Evolutionary conservation across 805 yeast genomes (phyloP).

Genomic region (Ogataea ganodermae): DNA sequence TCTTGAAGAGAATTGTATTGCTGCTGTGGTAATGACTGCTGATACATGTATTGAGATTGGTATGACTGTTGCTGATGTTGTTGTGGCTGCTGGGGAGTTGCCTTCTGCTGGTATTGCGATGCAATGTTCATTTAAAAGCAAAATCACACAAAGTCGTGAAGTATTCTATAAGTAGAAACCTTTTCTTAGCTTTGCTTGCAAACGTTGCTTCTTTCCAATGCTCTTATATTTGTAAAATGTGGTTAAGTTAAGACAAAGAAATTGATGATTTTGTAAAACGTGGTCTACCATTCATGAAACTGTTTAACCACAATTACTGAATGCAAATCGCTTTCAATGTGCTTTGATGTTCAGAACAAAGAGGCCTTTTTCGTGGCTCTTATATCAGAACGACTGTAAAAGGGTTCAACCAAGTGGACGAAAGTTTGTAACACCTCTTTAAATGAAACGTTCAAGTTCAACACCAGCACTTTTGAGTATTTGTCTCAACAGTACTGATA

Average conservation of each 20-base stretch:
- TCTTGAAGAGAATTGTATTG: constrained; percentile 25
- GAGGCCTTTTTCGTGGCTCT: background rate
- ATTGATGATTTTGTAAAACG: background rate
- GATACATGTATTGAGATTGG: constrained; percentile 18
- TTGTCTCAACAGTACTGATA: background rate
- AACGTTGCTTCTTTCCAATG: background rate
- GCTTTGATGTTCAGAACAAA: background rate
- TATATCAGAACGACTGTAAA: too few species aligned
- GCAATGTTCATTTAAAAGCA: constrained; percentile 17
- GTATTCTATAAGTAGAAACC: background rate
- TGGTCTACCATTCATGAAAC: background rate
- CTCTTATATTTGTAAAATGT: background rate
- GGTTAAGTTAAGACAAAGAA: background rate
- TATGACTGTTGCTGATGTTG: constrained; percentile 22
- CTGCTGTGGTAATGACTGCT: constrained; percentile 18
- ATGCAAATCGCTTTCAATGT: background rate
- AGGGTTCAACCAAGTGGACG: background rate
- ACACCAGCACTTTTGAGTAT: background rate
- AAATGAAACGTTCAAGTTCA: background rate
- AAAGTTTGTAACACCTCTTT: background rate
- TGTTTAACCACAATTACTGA: background rate
- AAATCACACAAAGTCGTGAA: background rate
- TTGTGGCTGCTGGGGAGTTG: constrained; percentile 22
- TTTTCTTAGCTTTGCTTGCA: background rate
- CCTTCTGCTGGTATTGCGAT: constrained; percentile 19